Evolutionary conservation across 805 yeast species (phyloP).

Genomic region (Spathaspora hagerdaliae): DNA sequence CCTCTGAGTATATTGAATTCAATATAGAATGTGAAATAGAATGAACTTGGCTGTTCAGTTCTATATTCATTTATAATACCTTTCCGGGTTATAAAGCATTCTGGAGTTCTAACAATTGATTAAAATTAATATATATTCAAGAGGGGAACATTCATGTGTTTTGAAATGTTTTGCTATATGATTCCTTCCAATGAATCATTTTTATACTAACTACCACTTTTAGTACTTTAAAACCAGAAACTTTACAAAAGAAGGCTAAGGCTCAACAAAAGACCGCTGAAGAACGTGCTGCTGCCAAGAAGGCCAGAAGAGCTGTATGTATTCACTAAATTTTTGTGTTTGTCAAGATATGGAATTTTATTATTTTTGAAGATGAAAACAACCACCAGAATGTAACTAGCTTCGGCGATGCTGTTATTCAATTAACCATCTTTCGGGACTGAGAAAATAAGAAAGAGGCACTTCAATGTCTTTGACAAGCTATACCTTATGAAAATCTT

Average conservation of each 20-base stretch:
- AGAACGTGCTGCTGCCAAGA: slow-evolving; percentile 76
- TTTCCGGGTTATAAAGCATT: slow-evolving; percentile 21
- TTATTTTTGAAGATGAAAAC: slow-evolving; percentile 49
- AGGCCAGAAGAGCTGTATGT: slow-evolving; percentile 80
- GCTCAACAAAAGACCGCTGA: slow-evolving; percentile 73
- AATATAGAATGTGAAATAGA: slow-evolving; percentile 23
- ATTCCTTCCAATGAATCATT: background rate
- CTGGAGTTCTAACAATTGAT: background rate
- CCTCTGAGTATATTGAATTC: slow-evolving; percentile 29
- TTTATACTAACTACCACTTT: slow-evolving; percentile 7
- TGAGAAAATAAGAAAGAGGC: slow-evolving; percentile 35
- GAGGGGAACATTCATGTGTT: slow-evolving; percentile 6
- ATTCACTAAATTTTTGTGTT: slow-evolving; percentile 9
- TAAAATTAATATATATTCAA: slow-evolving; percentile 4
- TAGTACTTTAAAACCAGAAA: slow-evolving; percentile 70
- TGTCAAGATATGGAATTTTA: background rate
- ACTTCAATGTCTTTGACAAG: too few species aligned
- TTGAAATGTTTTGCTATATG: background rate
- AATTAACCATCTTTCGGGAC: slow-evolving; percentile 87
- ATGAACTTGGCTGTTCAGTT: slow-evolving; percentile 41
- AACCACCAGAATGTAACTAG: slow-evolving; percentile 56
- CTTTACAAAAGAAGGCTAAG: slow-evolving; percentile 79
- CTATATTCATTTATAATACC: slow-evolving; percentile 15
- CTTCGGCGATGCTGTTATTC: slow-evolving; percentile 67
- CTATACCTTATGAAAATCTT: background rate